Conservation (phyloP, 371 early-diverging fungal species). For the Mortierella polycephala region DNA sequence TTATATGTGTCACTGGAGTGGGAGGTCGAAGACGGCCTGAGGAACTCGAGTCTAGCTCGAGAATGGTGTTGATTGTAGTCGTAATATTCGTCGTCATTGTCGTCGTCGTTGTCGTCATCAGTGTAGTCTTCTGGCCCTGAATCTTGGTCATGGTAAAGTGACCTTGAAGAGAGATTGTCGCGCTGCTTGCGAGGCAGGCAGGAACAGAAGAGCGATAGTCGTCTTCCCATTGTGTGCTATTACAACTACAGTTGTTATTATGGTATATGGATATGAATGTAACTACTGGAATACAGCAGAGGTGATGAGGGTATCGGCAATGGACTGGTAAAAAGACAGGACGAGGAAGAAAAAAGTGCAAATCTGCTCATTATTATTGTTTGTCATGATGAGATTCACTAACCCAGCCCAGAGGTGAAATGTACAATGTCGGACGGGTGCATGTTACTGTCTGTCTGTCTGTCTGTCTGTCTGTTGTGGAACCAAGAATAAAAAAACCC, state of each 20-base stretch:
- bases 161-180: slow-evolving; percentile 46
- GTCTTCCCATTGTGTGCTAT: slow-evolving; percentile 17
- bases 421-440: no score
- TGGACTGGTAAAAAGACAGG: no score
- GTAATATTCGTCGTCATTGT: background rate
- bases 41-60: slow-evolving; percentile 11
- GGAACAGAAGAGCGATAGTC: slow-evolving; percentile 37
- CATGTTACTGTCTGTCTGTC: no score
- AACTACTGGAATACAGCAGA: background rate
- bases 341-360: no score
- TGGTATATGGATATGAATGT: no score
- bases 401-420: no score
- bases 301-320: background rate
- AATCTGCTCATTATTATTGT: no score
- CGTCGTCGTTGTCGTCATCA: slow-evolving; percentile 26
- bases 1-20: slow-evolving; percentile 2
- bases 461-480: no score
- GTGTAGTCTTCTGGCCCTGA: slow-evolving; percentile 39
- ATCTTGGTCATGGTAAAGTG: slow-evolving; percentile 48
- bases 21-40: background rate
- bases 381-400: no score
- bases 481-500: no score
- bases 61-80: slow-evolving; percentile 2
- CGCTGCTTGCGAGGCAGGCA: slow-evolving; percentile 46
- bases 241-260: background rate